Evolutionary conservation across 805 yeast species (phyloP), one percentile per base, ranked within the genome.

Genomic region (Lipomyces japonicus): DNA sequence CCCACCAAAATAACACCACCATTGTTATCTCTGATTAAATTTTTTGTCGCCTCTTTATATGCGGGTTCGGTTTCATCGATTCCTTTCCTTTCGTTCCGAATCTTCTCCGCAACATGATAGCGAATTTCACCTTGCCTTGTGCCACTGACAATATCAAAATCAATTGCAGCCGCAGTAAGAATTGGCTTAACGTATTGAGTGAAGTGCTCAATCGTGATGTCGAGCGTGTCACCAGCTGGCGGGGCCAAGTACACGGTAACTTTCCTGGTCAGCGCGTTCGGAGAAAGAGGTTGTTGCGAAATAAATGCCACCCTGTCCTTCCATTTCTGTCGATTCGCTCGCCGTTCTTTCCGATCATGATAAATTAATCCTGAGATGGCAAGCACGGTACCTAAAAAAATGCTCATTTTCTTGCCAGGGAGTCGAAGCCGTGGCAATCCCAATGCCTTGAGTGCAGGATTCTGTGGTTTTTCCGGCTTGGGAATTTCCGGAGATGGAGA

Each of bases 1-100:
- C 99, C 99, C 23, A 93, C 71, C 65, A 96, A 86, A 19, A 93
- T 76, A 10, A 89, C 83, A 39, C 97, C 98, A 23, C 97, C 97
- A 4, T 16, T 32, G 5, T 59, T 55, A 56, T 77, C 78, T 30
- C 71, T 63, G 6, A 69, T 72, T 23, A 68, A 64, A 42, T 73
- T 42, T 30, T 56, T 57, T 31, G 53, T 46, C 19, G 57, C 54
- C 14, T 49, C 43, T 37, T 55, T 40, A 51, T 50, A 61, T 38
- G 57, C 46, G 43, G 61, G 54, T 21, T 60, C 53, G 53, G 63
- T 32, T 66, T 71, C 24, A 63, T 50, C 51, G 3, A 42, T 48
- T 12, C 70, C 75, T 51, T 80, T 71, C 60, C 97, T 78, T 52
- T 83, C 60, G 41, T 78, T 72, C 63, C 98, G 76, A 42, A 93